phyloP scores from a whole-genome alignment of 164 flowering plant genomes.

The Stephania yunnanensis region DNA sequence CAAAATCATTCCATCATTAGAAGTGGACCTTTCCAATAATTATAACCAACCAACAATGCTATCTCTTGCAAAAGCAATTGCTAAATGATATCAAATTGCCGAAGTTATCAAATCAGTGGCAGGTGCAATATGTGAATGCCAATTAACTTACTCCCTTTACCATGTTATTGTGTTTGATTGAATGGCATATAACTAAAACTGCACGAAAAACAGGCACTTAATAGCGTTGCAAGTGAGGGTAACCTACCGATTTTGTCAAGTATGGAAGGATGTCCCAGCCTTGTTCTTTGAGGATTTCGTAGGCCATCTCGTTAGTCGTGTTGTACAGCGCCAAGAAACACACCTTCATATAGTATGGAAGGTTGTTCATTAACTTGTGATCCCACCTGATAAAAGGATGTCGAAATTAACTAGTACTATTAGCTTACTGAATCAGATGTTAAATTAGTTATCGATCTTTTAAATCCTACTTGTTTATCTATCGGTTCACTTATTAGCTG shows the following conservation, averaged over 20 bases:
- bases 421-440: too few species aligned
- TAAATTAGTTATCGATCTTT: too few species aligned
- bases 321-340: slow-evolving; percentile 16
- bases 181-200: background rate
- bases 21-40: background rate
- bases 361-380: slow-evolving; percentile 3
- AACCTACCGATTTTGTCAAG: slow-evolving; percentile 31
- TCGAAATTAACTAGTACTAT: too few species aligned
- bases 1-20: background rate
- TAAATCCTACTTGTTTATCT: too few species aligned
- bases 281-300: slow-evolving; percentile 2
- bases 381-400: slow-evolving; percentile 10
- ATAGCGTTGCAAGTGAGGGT: background rate
- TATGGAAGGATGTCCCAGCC: slow-evolving; percentile 15
- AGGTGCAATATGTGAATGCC: background rate
- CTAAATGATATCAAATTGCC: background rate
- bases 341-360: slow-evolving; percentile 6
- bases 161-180: background rate
- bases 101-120: background rate
- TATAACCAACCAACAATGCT: background rate
- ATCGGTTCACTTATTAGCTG: too few species aligned
- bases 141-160: background rate
- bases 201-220: background rate
- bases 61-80: background rate
- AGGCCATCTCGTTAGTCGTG: slow-evolving; percentile 15